These are phyloP conservation scores for Auricularia auricula-judae DNA, from an alignment of 768 basidiomycete species.

Conservation along the genomic window DNA sequence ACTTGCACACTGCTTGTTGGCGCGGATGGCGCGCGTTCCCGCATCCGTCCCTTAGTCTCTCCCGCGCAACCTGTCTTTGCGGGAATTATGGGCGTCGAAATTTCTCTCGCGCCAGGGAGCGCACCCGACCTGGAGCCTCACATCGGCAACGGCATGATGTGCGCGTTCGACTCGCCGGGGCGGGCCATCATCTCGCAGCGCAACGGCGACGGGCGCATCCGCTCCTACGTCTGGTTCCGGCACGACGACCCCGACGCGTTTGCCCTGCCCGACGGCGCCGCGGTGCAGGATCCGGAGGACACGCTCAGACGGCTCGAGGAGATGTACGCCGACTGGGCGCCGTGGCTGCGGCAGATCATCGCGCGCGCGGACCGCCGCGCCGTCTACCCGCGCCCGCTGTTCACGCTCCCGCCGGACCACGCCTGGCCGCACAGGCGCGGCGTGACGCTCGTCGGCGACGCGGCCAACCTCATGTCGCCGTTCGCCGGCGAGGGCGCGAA, in stretches of 20 bases:
- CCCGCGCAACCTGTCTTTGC: constrained; percentile 21
- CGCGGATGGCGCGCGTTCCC: constrained; percentile 32
- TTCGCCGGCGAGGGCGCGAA: constrained; percentile 29
- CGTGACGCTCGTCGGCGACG: constrained; percentile 22
- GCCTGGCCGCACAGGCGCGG: constrained; percentile 7
- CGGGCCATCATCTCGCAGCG: constrained; percentile 21
- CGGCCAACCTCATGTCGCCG: constrained; percentile 27
- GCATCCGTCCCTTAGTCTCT: constrained; percentile 23
- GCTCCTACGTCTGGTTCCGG: constrained; percentile 15
- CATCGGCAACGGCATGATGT: constrained; percentile 21
- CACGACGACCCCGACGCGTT: constrained; percentile 10
- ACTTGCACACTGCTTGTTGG: constrained; percentile 19
- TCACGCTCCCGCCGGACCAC: constrained; percentile 7
- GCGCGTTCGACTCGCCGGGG: constrained; percentile 14
- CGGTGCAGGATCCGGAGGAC: background rate
- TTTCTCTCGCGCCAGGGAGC: constrained; percentile 11
- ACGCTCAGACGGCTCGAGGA: background rate
- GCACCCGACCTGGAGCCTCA: constrained; percentile 16
- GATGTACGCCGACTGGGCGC: background rate
- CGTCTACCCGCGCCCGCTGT: constrained; percentile 1
- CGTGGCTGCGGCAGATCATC: background rate
- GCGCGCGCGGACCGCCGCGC: background rate
- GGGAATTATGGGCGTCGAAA: constrained; percentile 17
- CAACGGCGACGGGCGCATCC: constrained; percentile 18
- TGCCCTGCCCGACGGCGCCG: background rate